A percentile compares a stretch with the other conserved stretches of the same genome.
Evolutionary conservation across 306 rosid species (phyloP).

Genomic region (Alnus rubra): DNA sequence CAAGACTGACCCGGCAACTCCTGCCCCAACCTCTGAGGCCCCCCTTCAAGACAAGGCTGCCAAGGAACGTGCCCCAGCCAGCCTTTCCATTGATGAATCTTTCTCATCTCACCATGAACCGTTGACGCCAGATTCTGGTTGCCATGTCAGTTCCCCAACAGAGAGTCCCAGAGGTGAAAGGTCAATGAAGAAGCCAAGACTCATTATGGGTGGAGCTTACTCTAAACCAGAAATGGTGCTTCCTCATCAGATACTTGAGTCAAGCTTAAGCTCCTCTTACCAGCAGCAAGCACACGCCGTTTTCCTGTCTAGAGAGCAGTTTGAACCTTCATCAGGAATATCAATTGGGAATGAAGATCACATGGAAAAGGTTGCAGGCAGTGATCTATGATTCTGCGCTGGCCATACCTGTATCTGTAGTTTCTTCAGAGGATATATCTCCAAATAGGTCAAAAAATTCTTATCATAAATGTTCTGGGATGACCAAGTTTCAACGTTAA

Average conservation of each 20-base stretch:
- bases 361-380: slow-evolving; percentile 47
- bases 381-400: slow-evolving; percentile 44
- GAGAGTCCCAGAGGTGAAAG: slow-evolving; percentile 72
- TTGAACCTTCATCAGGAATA: slow-evolving; percentile 54
- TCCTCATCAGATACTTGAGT: slow-evolving; percentile 86
- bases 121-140: slow-evolving; percentile 82
- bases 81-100: slow-evolving; percentile 79
- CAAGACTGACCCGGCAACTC: slow-evolving; percentile 88
- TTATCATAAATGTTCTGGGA: slow-evolving; percentile 32
- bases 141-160: slow-evolving; percentile 59
- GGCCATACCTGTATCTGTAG: slow-evolving; percentile 35
- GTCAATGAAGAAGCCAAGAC: slow-evolving; percentile 58
- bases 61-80: slow-evolving; percentile 63
- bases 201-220: slow-evolving; percentile 46
- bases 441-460: slow-evolving; percentile 41
- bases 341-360: slow-evolving; percentile 44
- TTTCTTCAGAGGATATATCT: slow-evolving; percentile 36
- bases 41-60: slow-evolving; percentile 65
- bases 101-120: slow-evolving; percentile 85
- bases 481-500: slow-evolving; percentile 42
- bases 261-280: slow-evolving; percentile 67
- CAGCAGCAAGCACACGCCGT: slow-evolving; percentile 53
- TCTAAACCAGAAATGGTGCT: slow-evolving; percentile 61
- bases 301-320: slow-evolving; percentile 55
- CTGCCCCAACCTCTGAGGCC: slow-evolving; percentile 72